Evolutionary conservation across 1,284 basidiomycete genomes (phyloP), one percentile per base, ranked within the genome.

Genomic region (Ganoderma leucocontextum): DNA sequence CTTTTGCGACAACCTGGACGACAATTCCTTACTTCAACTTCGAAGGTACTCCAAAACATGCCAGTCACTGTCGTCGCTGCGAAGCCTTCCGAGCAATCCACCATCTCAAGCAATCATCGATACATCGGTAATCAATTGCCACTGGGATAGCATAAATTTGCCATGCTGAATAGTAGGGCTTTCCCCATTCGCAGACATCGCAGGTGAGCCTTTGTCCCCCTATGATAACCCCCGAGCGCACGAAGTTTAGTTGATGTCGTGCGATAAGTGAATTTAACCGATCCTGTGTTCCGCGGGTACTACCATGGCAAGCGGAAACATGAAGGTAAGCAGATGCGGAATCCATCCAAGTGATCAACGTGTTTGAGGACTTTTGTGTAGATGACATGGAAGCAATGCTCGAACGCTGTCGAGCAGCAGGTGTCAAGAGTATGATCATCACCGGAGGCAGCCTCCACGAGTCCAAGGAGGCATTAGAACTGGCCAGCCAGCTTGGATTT

Each of bases 361-460:
- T 38, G 13, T 58, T 8, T 33, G n/a, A 58, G 19, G 13, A 59
- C 12, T 19, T n/a, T 19, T 15, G 6, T 6, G 13, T n/a, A 88
- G 91, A 93, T 74, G 95, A 97, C 75, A 80, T 96, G 15, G 80
- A 84, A 4, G 81, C 81, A 6, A 84, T 97, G 64, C 76, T 95
- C 4, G 77, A 82, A 19, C 86, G 95, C 66, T 87, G 93, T 0
- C 80, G 80, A 52, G 77, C 79, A 1, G 91, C 91, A 1, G 93
- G 93, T 0, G 91, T 96, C 6, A 84, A 85, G 65, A 87, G 86
- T n/a, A 91, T 95, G 83, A 89, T 97, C 70, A 86, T 97, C 64
- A 96, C 95, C 1, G 94, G 94, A 0, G 91, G 92, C 0, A 92
- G 88, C 66, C 80, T 97, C 13, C 76, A 81, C 7, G 94, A 96